A percentile compares a stretch with the other conserved stretches of the same genome.
These are phyloP conservation scores for Tulasnella calospora DNA, from an alignment of 768 basidiomycete species.

Conservation along the genomic window DNA sequence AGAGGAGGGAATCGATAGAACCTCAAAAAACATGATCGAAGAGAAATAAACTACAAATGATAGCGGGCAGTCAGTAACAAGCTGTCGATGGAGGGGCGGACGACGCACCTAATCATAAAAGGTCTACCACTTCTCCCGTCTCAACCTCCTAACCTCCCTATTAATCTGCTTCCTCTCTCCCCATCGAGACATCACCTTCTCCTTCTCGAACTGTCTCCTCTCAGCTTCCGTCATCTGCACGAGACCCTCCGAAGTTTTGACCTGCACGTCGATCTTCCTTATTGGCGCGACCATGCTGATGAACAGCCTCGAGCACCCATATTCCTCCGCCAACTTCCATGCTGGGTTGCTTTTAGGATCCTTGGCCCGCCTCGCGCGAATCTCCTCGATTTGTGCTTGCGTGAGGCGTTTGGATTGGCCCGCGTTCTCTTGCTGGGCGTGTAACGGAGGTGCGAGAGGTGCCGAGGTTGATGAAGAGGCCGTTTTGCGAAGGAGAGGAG, in stretches of 20 bases:
- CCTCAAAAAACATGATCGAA: not conserved
- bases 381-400: constrained; percentile 52
- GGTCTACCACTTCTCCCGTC: constrained; percentile 65
- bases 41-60: not conserved
- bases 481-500: constrained; percentile 57
- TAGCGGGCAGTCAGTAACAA: not conserved
- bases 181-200: constrained; percentile 53
- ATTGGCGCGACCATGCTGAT: constrained; percentile 62
- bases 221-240: constrained; percentile 42
- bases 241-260: constrained; percentile 10
- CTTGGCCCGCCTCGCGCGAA: constrained; percentile 53
- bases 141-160: constrained; percentile 59
- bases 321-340: constrained; percentile 65
- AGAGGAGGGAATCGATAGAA: not conserved
- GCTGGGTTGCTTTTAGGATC: constrained; percentile 60
- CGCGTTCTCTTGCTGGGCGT: constrained; percentile 28
- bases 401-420: constrained; percentile 40
- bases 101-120: not conserved
- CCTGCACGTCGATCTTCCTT: constrained; percentile 37
- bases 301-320: constrained; percentile 65
- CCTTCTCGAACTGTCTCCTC: constrained; percentile 47
- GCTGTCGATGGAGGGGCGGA: not conserved
- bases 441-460: constrained; percentile 31
- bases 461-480: constrained; percentile 11
- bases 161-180: constrained; percentile 61